phyloP scores from a whole-genome alignment of 2,329 filamentous ascomycete genomes.

The Cercospora berteroae region DNA sequence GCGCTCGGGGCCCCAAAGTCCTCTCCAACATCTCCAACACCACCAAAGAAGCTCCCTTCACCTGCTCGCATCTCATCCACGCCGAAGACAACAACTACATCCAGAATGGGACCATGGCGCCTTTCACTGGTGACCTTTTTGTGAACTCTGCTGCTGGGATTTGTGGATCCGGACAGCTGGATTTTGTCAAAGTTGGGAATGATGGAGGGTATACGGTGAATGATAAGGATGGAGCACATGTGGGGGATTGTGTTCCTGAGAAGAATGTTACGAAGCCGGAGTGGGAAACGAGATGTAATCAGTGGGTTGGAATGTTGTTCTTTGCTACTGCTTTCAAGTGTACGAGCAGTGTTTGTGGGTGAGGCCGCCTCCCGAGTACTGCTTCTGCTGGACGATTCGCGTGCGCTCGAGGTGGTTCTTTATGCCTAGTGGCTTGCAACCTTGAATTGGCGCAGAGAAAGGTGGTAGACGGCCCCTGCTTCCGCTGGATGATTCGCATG shows the following conservation, averaged over 20 bases:
- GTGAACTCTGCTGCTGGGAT: conserved; percentile 16
- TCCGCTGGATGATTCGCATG: background rate
- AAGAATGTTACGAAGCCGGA: background rate
- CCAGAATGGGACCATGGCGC: conserved; percentile 22
- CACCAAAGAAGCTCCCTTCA: conserved; percentile 17
- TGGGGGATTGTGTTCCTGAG: conserved; percentile 20
- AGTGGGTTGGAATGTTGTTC: conserved; percentile 26
- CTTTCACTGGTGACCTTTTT: conserved; percentile 1
- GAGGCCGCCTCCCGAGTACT: background rate
- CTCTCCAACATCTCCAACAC: conserved; percentile 15
- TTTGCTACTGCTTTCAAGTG: conserved; percentile 22
- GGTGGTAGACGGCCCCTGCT: background rate
- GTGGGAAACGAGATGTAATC: conserved; percentile 14
- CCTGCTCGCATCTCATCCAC: conserved; percentile 21
- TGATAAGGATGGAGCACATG: conserved; percentile 11
- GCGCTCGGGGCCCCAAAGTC: conserved; percentile 23
- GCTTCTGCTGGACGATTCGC: background rate
- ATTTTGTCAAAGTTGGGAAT: conserved; percentile 17
- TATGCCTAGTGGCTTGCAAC: background rate
- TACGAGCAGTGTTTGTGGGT: conserved; percentile 20
- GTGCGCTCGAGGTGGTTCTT: background rate
- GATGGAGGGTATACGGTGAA: conserved; percentile 17
- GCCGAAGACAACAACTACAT: conserved; percentile 27
- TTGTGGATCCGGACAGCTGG: conserved; percentile 21
- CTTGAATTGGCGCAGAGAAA: background rate